Evolutionary conservation across 768 basidiomycete species (phyloP).

Genomic region (Lactarius hengduanensis): DNA sequence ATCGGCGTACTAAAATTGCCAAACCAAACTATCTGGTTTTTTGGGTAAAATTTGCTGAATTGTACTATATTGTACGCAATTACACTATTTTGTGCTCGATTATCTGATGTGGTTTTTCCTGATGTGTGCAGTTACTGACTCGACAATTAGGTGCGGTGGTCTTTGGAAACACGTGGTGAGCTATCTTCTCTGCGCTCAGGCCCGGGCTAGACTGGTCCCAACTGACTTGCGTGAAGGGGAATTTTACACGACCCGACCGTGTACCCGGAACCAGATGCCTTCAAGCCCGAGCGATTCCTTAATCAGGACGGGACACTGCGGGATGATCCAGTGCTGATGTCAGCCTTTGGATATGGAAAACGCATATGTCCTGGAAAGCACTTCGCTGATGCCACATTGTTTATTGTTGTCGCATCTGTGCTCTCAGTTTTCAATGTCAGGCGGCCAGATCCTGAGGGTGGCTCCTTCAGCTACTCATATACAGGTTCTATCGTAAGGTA

Average conservation of each 20-base stretch:
- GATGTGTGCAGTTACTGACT: not conserved
- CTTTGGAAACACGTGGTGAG: constrained; percentile 7
- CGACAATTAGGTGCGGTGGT: not conserved
- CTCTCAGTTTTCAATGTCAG: constrained; percentile 20
- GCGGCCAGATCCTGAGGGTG: not conserved
- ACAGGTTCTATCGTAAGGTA: not conserved
- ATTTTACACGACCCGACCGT: constrained; percentile 29
- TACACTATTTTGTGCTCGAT: no score
- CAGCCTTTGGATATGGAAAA: constrained; percentile 16
- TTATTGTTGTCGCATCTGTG: constrained; percentile 18
- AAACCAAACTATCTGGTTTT: no score
- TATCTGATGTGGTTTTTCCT: no score
- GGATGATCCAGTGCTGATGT: constrained; percentile 13
- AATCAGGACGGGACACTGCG: constrained; percentile 7
- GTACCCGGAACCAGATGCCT: constrained; percentile 31
- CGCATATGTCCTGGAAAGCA: constrained; percentile 24
- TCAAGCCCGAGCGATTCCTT: constrained; percentile 32
- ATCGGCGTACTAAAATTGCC: no score
- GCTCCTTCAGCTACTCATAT: not conserved
- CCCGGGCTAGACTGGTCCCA: not conserved
- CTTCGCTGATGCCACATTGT: constrained; percentile 24
- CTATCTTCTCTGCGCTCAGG: not conserved
- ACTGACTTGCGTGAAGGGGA: constrained; percentile 20
- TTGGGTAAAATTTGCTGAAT: no score
- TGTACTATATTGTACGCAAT: no score